phyloP scores from a whole-genome alignment of 305 asterid genomes.

The Petunia hybrid region DNA sequence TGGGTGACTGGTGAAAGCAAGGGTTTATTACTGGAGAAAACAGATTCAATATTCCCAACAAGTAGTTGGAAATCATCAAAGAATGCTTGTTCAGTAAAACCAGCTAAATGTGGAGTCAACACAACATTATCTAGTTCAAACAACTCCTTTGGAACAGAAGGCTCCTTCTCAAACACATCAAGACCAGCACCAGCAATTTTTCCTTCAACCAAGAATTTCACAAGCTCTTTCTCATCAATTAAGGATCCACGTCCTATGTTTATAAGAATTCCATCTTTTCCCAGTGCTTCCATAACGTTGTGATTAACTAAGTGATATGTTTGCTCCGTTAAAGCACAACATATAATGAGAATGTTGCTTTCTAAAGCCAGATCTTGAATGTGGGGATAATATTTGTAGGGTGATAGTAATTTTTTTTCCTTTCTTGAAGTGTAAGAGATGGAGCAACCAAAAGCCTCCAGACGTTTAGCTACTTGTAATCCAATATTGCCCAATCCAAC shows the following conservation, averaged over 20 bases:
- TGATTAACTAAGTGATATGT: conserved; percentile 64
- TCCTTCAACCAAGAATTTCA: conserved; percentile 41
- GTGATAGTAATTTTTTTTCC: conserved; percentile 39
- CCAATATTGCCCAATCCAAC: conserved; percentile 88
- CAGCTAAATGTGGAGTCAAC: conserved; percentile 59
- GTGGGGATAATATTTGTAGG: conserved; percentile 48
- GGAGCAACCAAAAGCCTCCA: conserved; percentile 63
- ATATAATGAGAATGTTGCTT: conserved; percentile 56
- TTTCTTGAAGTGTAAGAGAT: conserved; percentile 61
- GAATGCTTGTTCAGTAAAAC: conserved; percentile 37
- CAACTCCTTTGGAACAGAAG: conserved; percentile 42
- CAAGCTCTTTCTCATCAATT: conserved; percentile 48
- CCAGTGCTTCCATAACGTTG: conserved; percentile 60
- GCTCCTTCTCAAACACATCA: conserved; percentile 50
- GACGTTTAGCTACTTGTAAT: conserved; percentile 63
- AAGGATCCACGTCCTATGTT: conserved; percentile 69
- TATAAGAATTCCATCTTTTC: conserved; percentile 63
- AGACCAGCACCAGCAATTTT: conserved; percentile 51
- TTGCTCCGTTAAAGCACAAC: conserved; percentile 63
- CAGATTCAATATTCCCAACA: conserved; percentile 44
- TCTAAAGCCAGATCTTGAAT: conserved; percentile 51
- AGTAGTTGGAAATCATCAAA: conserved; percentile 29
- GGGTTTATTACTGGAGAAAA: conserved; percentile 35
- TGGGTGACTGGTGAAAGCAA: too few relatives aligned
- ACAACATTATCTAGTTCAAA: conserved; percentile 61